Evolutionary conservation across 306 rosid species (phyloP).

Genomic region (Castanopsis chinensis): DNA sequence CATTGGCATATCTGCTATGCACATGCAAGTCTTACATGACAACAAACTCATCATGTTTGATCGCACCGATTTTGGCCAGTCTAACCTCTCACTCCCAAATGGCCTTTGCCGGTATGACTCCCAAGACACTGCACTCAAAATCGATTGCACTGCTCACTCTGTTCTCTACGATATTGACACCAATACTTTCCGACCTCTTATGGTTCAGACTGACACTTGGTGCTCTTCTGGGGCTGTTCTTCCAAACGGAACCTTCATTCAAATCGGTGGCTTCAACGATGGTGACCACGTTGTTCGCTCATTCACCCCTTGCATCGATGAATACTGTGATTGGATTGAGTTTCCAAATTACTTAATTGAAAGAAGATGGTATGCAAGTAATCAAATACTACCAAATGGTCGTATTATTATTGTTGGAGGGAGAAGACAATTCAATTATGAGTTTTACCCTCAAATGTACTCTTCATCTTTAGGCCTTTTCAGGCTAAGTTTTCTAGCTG

Average conservation of each 20-base stretch:
- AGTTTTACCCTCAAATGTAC: conserved; percentile 47
- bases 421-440: conserved; percentile 67
- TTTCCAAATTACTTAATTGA: conserved; percentile 37
- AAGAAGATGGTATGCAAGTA: conserved; percentile 83
- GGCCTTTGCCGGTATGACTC: conserved; percentile 40
- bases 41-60: conserved; percentile 67
- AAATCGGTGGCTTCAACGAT: conserved; percentile 79
- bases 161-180: conserved; percentile 46
- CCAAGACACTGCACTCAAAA: conserved; percentile 27
- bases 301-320: conserved; percentile 57
- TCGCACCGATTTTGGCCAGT: conserved; percentile 73
- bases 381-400: conserved; percentile 74
- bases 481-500: conserved; percentile 36
- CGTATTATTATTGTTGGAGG: conserved; percentile 70
- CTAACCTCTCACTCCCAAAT: conserved; percentile 48
- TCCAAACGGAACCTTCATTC: conserved; percentile 66
- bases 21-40: conserved; percentile 69
- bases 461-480: conserved; percentile 4
- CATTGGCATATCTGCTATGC: conserved; percentile 82
- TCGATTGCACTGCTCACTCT: conserved; percentile 86
- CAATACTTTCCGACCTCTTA: conserved; percentile 58
- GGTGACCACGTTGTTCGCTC: conserved; percentile 52
- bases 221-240: conserved; percentile 80
- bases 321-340: conserved; percentile 72
- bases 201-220: conserved; percentile 67